Percentiles rank a stretch among this genome's conserved stretches.
These are phyloP conservation scores for Epichloe hybrida DNA, from an alignment of 2,329 filamentous ascomycete species.

Conservation along the genomic window DNA sequence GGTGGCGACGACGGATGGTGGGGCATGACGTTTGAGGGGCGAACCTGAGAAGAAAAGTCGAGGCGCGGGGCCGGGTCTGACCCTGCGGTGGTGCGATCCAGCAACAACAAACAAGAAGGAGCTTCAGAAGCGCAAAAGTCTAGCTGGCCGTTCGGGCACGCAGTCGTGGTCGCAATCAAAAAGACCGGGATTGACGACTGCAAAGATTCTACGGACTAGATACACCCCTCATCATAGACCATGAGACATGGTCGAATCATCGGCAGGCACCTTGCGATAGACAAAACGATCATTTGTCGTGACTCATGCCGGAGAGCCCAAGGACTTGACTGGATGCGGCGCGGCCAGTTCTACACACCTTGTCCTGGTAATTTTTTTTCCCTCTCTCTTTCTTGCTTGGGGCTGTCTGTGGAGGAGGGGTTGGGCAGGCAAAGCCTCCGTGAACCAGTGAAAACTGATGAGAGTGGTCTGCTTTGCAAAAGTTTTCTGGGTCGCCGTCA, in stretches of 20 bases:
- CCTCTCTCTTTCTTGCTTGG: constrained; percentile 5
- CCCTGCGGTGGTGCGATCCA: no score
- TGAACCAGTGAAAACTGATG: background rate
- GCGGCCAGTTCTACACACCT: background rate
- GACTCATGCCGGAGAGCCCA: background rate
- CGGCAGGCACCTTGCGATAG: no score
- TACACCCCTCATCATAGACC: no score
- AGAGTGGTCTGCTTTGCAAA: constrained; percentile 5
- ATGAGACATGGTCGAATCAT: no score
- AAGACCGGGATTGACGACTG: no score
- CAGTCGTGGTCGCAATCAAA: no score
- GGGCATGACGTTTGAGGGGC: constrained; percentile 19
- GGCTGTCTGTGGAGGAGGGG: constrained; percentile 12
- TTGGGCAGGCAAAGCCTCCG: constrained; percentile 14
- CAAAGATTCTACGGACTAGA: no score
- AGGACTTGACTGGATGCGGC: background rate
- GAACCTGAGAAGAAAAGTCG: background rate
- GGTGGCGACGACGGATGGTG: constrained; percentile 17
- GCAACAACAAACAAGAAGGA: background rate
- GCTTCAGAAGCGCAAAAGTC: background rate
- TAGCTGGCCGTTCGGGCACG: no score
- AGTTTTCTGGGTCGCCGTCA: constrained; percentile 11
- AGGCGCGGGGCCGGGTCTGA: background rate
- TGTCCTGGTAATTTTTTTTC: background rate
- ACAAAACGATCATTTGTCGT: background rate